Evolutionary conservation across 805 yeast genomes (phyloP), one percentile per base, ranked within the genome.

Genomic region (Diddensiella caesifluorescens): DNA sequence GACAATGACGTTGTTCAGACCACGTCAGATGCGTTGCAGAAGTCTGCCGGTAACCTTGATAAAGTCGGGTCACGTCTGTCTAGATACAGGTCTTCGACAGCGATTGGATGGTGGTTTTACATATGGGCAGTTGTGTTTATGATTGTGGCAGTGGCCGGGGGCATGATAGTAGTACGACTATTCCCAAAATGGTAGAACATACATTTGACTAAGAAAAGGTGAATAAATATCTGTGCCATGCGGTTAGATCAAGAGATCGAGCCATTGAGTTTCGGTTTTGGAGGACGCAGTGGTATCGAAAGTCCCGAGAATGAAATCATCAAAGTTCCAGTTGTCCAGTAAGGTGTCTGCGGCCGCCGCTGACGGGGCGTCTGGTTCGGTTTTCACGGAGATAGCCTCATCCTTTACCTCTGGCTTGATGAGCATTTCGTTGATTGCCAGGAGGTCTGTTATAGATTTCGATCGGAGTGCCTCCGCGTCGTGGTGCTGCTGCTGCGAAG

Each of bases 21-120:
- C 2, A 60, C 72, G 0, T 47, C 58, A n/a, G 57, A 52, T 5
- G 62, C 70, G 3, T 43, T 67, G 27, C 58, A 60, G 33, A 50
- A 51, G 29, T 60, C 68, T 10, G 51, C 63, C 1, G 54, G 54
- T 1, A 54, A 47, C 21, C 63, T 67, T 64, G 48, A 52, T 5
- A 50, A 46, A 9, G 67, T 67, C 4, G 71, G 69, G 4, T 41
- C 53, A 16, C 35, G 55, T 23, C 53, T 67, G 36, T 33, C 47
- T 34, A 48, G 54, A 46, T 67, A 65, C 53, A 56, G 65, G 18
- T 38, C 51, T 4, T 44, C 57, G 4, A 53, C 60, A 3, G 67
- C 68, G 13, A 52, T 68, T 15, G 68, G 71, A 5, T 64, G 64
- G 63, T 52, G 54, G 60, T 67, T 66, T 44, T 67, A 67, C 46